These are phyloP conservation scores for Dissophora globulifera DNA, from an alignment of 192 early-diverging fungal species.

Conservation along the genomic window DNA sequence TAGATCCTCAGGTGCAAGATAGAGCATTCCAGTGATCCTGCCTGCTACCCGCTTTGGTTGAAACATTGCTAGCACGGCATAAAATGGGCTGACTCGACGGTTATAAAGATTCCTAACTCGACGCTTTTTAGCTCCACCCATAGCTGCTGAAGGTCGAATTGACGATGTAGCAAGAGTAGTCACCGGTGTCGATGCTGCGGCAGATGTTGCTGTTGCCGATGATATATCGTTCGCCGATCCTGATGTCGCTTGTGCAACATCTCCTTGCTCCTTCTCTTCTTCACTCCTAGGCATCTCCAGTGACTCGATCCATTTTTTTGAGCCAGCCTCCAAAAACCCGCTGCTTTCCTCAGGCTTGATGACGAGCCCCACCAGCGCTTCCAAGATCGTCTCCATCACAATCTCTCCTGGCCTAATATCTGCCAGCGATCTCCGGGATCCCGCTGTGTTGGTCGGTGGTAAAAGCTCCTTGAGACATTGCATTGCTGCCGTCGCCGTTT, in stretches of 20 bases:
- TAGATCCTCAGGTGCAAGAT: constrained; percentile 13
- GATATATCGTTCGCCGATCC: neutral
- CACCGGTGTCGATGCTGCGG: neutral
- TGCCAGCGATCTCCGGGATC: no score
- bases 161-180: neutral
- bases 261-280: neutral
- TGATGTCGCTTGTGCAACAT: neutral
- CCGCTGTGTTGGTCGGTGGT: neutral
- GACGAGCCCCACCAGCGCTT: constrained; percentile 29
- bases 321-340: constrained; percentile 16
- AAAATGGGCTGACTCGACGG: constrained; percentile 47
- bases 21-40: constrained; percentile 27
- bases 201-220: neutral
- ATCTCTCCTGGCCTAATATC: constrained; percentile 15
- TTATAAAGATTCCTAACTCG: constrained; percentile 38
- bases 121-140: constrained; percentile 22
- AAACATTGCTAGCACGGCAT: constrained; percentile 37
- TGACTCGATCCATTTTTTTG: constrained; percentile 28
- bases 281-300: constrained; percentile 11
- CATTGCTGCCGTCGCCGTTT: neutral
- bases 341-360: constrained; percentile 44
- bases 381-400: constrained; percentile 36
- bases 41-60: constrained; percentile 16
- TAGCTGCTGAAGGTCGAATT: neutral
- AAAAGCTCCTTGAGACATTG: constrained; percentile 2